Conservation (phyloP, 495 filamentous ascomycete species). For the Penicillium canariense region DNA sequence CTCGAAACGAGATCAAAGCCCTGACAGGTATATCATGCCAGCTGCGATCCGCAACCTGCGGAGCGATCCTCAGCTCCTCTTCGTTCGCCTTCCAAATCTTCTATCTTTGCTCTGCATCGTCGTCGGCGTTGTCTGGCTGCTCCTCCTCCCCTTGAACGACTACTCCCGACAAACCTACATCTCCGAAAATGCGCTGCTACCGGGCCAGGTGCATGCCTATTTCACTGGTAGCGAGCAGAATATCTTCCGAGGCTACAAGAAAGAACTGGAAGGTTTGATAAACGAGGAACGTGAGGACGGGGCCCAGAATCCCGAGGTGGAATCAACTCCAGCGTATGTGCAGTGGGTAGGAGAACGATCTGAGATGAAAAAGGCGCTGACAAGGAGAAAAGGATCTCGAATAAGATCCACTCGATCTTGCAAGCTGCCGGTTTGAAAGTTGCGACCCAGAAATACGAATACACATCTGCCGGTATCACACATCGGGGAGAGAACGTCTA, state of each 20-base stretch:
- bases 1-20: conserved; percentile 11
- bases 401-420: conserved; percentile 71
- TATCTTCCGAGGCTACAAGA: conserved; percentile 87
- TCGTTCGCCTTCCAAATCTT: conserved; percentile 39
- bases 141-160: conserved; percentile 86
- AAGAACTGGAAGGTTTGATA: conserved; percentile 64
- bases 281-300: conserved; percentile 16
- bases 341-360: not conserved
- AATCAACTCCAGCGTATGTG: conserved; percentile 48
- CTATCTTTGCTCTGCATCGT: conserved; percentile 84
- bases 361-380: conserved; percentile 9
- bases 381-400: conserved; percentile 51
- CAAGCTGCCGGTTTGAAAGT: conserved; percentile 77
- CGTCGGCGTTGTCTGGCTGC: conserved; percentile 86
- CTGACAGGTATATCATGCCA: conserved; percentile 25
- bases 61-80: conserved; percentile 42
- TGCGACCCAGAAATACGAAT: conserved; percentile 80
- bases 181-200: conserved; percentile 93
- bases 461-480: conserved; percentile 67
- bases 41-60: conserved; percentile 45
- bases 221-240: conserved; percentile 95
- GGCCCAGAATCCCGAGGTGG: conserved; percentile 20
- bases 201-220: conserved; percentile 96
- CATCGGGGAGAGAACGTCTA: conserved; percentile 89
- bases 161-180: conserved; percentile 95